Percentiles rank a stretch among this genome's conserved stretches.
Conservation (phyloP, 345 rosid genomes). For the Populus ilicifolia region DNA sequence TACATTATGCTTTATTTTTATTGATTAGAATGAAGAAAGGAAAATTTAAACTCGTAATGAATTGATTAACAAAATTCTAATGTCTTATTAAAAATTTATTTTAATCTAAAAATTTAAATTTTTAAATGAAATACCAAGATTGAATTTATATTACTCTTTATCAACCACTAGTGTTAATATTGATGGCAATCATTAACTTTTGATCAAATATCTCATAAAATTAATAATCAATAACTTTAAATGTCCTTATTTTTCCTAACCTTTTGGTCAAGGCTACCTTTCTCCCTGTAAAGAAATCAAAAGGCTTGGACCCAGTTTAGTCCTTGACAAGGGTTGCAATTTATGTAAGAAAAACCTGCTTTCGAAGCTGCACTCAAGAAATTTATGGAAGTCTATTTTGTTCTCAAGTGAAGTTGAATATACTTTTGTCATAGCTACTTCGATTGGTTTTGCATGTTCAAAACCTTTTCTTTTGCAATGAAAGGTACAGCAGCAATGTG, state of each 20-base stretch:
- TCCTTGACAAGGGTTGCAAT: not conserved
- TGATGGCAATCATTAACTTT: not conserved
- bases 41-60: too few relatives aligned
- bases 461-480: too few relatives aligned
- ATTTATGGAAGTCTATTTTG: not conserved
- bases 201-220: not conserved
- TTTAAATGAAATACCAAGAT: accelerated
- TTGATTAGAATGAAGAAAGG: too few relatives aligned
- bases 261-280: not conserved
- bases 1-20: too few relatives aligned
- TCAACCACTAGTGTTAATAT: too few relatives aligned
- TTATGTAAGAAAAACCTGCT: too few relatives aligned
- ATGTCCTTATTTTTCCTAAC: not conserved
- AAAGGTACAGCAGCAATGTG: too few relatives aligned
- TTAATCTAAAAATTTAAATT: too few relatives aligned
- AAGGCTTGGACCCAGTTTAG: not conserved
- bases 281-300: not conserved
- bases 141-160: too few relatives aligned
- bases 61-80: too few relatives aligned
- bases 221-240: not conserved
- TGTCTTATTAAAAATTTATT: accelerated
- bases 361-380: not conserved
- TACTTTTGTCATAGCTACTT: not conserved
- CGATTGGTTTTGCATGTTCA: not conserved
- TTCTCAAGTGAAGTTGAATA: not conserved